A percentile compares a stretch with the other conserved stretches of the same genome.
These are phyloP conservation scores for Luzula sylvatica DNA, from an alignment of 176 grass and related monocot species.

Conservation along the genomic window DNA sequence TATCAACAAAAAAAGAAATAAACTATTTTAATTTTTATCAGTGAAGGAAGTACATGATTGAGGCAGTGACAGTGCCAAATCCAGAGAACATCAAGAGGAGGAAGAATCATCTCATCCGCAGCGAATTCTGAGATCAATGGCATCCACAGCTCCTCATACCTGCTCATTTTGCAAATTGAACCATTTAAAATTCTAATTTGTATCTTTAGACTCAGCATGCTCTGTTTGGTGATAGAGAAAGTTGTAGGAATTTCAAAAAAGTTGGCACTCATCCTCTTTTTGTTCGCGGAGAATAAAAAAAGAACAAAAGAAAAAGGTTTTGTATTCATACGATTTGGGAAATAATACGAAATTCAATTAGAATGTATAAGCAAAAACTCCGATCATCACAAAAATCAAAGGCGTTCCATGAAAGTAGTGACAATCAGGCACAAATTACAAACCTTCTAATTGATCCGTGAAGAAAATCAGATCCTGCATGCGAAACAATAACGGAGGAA, in stretches of 20 bases:
- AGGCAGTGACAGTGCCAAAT: slow-evolving; percentile 92
- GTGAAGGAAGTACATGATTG: slow-evolving; percentile 51
- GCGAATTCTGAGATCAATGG: slow-evolving; percentile 33
- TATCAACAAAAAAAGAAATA: not conserved
- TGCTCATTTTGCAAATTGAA: slow-evolving; percentile 10
- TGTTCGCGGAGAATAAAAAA: no score
- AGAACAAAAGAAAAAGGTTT: no score
- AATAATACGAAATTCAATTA: no score
- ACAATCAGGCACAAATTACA: not conserved
- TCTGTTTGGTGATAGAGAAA: not conserved
- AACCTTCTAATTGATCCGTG: slow-evolving; percentile 25
- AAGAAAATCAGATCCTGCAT: slow-evolving; percentile 6
- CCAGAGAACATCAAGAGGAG: slow-evolving; percentile 61
- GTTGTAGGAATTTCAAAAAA: not conserved
- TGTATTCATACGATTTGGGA: no score
- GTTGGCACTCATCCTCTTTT: no score
- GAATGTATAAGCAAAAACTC: not conserved
- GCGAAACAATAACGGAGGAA: not conserved
- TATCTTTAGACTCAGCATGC: not conserved
- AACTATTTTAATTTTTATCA: not conserved
- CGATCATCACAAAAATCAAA: not conserved
- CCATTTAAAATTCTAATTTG: not conserved
- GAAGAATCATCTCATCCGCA: slow-evolving; percentile 37
- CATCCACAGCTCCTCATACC: slow-evolving; percentile 90
- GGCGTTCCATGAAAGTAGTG: no score